These are phyloP conservation scores for Schwanniomyces pseudopolymorphus DNA, from an alignment of 805 yeast genomes.

Conservation along the genomic window DNA sequence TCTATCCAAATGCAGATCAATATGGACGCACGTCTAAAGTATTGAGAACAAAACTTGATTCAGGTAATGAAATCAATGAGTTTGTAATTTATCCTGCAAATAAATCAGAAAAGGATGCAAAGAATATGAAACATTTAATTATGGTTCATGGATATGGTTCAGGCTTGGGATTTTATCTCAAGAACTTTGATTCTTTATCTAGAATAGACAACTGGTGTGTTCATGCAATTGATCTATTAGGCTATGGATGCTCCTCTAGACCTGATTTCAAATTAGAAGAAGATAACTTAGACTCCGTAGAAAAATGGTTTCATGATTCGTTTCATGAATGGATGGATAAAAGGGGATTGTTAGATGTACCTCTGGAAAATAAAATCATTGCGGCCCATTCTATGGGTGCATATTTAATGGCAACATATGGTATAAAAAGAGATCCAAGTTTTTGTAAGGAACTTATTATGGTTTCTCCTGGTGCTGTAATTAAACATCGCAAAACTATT, in stretches of 20 bases:
- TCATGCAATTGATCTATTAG: slow-evolving; percentile 85
- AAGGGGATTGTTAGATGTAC: slow-evolving; percentile 37
- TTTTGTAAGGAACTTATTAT: slow-evolving; percentile 68
- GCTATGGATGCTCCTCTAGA: slow-evolving; percentile 87
- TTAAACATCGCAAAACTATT: slow-evolving; percentile 43
- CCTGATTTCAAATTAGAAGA: slow-evolving; percentile 56
- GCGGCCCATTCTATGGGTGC: slow-evolving; percentile 95
- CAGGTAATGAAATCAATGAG: slow-evolving; percentile 37
- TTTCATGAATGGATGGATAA: slow-evolving; percentile 60
- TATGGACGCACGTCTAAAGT: slow-evolving; percentile 31
- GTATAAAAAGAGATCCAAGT: slow-evolving; percentile 53
- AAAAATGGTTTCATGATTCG: slow-evolving; percentile 64
- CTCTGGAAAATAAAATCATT: slow-evolving; percentile 47
- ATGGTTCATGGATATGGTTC: slow-evolving; percentile 48
- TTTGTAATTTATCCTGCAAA: slow-evolving; percentile 38
- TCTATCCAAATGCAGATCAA: slow-evolving; percentile 37
- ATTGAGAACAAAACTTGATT: slow-evolving; percentile 24
- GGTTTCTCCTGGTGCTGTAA: slow-evolving; percentile 89
- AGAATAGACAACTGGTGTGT: slow-evolving; percentile 57
- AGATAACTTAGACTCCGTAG: slow-evolving; percentile 51
- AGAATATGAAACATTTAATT: slow-evolving; percentile 35
- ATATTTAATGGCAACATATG: slow-evolving; percentile 69
- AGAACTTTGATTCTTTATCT: slow-evolving; percentile 31
- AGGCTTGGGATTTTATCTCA: slow-evolving; percentile 44
- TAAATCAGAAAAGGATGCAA: slow-evolving; percentile 10